A percentile compares a stretch with the other conserved stretches of the same genome.
Conservation (phyloP, 164 flowering plant genomes). For the Paratinospora sagittata region DNA sequence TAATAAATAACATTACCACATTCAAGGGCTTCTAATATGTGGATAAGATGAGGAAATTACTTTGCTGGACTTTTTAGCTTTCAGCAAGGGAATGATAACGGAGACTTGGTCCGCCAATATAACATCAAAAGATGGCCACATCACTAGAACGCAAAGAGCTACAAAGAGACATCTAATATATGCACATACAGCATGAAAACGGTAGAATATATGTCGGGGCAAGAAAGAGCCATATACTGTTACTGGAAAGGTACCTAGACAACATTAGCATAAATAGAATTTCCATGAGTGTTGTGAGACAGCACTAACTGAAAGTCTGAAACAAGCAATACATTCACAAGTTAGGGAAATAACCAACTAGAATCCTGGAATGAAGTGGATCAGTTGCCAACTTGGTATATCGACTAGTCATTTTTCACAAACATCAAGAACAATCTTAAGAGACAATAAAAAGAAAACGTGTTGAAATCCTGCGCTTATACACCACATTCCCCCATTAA, state of each 20-base stretch:
- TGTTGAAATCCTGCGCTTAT: too few species aligned
- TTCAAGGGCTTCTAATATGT: not conserved
- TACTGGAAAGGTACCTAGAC: conserved; percentile 74
- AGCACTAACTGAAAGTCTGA: not conserved
- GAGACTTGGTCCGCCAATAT: conserved; percentile 91
- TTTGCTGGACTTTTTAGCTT: conserved; percentile 63
- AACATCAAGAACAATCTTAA: too few species aligned
- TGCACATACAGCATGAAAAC: conserved; percentile 88
- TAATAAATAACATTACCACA: not conserved
- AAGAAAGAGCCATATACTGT: conserved; percentile 84
- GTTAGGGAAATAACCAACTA: too few species aligned
- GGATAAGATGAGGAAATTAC: conserved; percentile 25
- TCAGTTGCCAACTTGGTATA: too few species aligned
- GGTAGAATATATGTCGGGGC: conserved; percentile 91
- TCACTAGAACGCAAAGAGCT: conserved; percentile 69
- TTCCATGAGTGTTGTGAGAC: not conserved
- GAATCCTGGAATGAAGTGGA: too few species aligned
- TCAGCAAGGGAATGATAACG: conserved; percentile 69
- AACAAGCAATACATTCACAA: conserved; percentile 2
- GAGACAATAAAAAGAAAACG: too few species aligned
- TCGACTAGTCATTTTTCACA: too few species aligned
- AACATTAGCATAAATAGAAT: not conserved
- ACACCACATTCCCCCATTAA: not conserved
- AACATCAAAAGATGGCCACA: conserved; percentile 76
- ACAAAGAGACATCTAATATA: conserved; percentile 85